These are phyloP conservation scores for Leishmania turanica DNA, from an alignment of 208 protist species.

Conservation along the genomic window DNA sequence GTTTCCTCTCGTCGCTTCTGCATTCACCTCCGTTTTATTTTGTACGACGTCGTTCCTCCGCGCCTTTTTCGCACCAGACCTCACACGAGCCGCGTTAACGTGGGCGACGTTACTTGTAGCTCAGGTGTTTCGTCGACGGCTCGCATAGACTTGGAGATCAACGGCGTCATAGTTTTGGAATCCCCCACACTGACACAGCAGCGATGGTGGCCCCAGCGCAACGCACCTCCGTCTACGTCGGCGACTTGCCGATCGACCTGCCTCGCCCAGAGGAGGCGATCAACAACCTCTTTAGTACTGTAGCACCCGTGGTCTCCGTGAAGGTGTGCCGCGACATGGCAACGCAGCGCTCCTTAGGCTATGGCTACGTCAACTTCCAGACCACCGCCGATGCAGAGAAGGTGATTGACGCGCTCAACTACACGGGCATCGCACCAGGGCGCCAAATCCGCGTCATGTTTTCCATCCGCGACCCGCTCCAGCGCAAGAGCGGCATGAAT, in stretches of 20 bases:
- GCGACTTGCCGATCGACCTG: conserved; percentile 92
- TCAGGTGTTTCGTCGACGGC: background rate
- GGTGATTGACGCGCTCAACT: conserved; percentile 96
- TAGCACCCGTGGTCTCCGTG: conserved; percentile 95
- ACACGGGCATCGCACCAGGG: conserved; percentile 82
- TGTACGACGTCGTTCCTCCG: background rate
- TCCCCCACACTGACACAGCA: background rate
- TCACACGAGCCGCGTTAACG: background rate
- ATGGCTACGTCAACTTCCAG: conserved; percentile 99
- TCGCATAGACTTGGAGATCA: background rate
- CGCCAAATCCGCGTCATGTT: conserved; percentile 97
- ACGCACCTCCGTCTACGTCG: conserved; percentile 93
- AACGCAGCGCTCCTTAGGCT: conserved; percentile 94
- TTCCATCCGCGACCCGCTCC: conserved; percentile 94
- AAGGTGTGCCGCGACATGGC: conserved; percentile 95
- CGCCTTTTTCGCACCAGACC: background rate
- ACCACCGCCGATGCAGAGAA: conserved; percentile 93
- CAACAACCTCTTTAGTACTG: conserved; percentile 94
- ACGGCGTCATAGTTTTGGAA: background rate
- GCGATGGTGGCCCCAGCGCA: conserved; percentile 22
- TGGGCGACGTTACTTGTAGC: background rate
- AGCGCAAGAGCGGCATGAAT: conserved; percentile 92
- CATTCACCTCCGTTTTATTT: background rate
- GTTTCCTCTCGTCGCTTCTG: background rate
- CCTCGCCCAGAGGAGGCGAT: conserved; percentile 81